These are phyloP conservation scores for Thalassiosira exigua DNA, from an alignment of 352 stramenopile genomes.

Conservation along the genomic window DNA sequence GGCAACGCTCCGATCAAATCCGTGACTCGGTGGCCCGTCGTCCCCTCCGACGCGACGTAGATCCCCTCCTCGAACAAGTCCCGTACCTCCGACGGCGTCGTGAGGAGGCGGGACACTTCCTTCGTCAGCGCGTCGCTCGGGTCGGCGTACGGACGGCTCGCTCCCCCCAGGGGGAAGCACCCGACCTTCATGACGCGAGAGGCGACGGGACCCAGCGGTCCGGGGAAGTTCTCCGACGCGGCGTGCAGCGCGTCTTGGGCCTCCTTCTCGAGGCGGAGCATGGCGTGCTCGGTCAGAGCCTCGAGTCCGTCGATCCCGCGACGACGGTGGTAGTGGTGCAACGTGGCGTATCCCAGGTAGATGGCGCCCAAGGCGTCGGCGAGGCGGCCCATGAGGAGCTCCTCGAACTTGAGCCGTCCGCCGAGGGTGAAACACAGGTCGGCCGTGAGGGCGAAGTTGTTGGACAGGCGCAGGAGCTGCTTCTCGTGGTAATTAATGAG, in stretches of 20 bases:
- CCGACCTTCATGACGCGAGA: slow-evolving; percentile 91
- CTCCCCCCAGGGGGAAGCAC: slow-evolving; percentile 94
- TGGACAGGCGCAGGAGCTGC: slow-evolving; percentile 94
- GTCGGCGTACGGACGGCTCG: slow-evolving; percentile 91
- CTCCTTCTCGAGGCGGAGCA: slow-evolving; percentile 94
- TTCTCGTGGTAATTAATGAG: slow-evolving; percentile 93
- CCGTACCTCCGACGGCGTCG: slow-evolving; percentile 83
- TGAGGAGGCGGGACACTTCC: slow-evolving; percentile 87
- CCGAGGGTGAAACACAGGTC: slow-evolving; percentile 96
- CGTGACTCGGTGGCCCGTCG: slow-evolving; percentile 77
- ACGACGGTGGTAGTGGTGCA: slow-evolving; percentile 96
- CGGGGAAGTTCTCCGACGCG: slow-evolving; percentile 97
- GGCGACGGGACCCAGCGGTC: slow-evolving; percentile 88
- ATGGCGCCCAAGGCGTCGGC: slow-evolving; percentile 96
- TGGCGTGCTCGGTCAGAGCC: slow-evolving; percentile 95
- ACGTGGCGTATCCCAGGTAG: slow-evolving; percentile 96
- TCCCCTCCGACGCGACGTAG: slow-evolving; percentile 82
- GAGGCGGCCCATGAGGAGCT: slow-evolving; percentile 97
- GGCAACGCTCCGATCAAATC: slow-evolving; percentile 84
- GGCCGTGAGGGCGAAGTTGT: slow-evolving; percentile 96
- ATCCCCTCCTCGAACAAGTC: slow-evolving; percentile 83
- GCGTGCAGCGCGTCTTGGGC: slow-evolving; percentile 94
- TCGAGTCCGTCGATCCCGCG: slow-evolving; percentile 94
- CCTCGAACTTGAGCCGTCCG: slow-evolving; percentile 97
- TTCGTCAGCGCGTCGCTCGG: slow-evolving; percentile 91